Base-by-base conservation (phyloP, 805 yeast genomes). In the Ogataea methylovora region DNA sequence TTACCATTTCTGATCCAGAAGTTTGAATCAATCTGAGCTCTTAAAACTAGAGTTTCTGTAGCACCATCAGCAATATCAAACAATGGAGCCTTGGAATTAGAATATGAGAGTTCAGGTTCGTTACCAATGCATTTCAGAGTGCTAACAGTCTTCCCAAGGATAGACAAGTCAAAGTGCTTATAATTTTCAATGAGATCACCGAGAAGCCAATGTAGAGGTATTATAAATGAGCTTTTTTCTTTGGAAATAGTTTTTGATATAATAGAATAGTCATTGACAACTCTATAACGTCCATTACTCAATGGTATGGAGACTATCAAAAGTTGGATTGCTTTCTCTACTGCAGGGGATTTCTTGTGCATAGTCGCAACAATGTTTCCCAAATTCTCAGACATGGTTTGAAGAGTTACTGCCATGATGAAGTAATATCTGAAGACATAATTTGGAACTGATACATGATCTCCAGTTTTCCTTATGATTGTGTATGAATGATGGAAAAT, bases 1-100 rank as follows among this genome's bases (percentile, higher is more conserved):
- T 61, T 48, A 15, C 92, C 92, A 47, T 82, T 82, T 57, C 90
- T 69, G 3, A 82, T 70, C 92, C 92, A 82, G 40, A 72, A 74
- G 1, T 83, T 83, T 2, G 71, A 59, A 23, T 68, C 69, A 3
- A 79, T 71, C 46, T 82, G 90, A 4, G 78, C 58, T 14, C 72
- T 67, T 21, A 80, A 58, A 1, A 79, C 86, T 22, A 77, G 59
- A 12, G 79, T 69, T 50, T 82, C 66, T 32, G 82, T 51, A 0
- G 81, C 67, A 33, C 69, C 61, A 51, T 79, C 86, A 0, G 82
- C 64, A 13, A 77, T 8, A 13, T 20, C 14, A 29, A 11, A 21
- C 5, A 20, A n/a, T 14, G 3, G 18, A 20, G 13, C 14, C 9
- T 19, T 29, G 8, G 14, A n/a, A 21, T 29, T 3, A 29, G 8